These are phyloP conservation scores for Sporothrix humicola DNA, from an alignment of 2,329 filamentous ascomycete genomes.

Conservation along the genomic window DNA sequence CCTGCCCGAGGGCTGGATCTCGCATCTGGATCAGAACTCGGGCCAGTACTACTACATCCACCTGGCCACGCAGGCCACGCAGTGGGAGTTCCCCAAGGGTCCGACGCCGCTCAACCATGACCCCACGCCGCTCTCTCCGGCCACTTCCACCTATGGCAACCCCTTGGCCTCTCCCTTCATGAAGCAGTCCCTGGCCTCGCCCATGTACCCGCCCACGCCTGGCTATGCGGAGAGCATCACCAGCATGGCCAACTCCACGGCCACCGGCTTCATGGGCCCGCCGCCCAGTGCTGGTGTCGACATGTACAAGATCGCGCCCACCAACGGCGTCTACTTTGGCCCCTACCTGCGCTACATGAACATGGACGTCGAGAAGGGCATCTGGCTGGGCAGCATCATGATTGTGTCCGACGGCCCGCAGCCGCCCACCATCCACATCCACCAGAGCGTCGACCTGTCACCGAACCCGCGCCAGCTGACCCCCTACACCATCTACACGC, in stretches of 20 bases:
- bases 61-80: constrained; percentile 89
- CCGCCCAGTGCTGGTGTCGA: constrained; percentile 88
- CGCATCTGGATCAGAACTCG: constrained; percentile 91
- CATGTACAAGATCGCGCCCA: constrained; percentile 90
- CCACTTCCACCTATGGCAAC: constrained; percentile 76
- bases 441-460: constrained; percentile 86
- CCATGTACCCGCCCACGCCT: constrained; percentile 81
- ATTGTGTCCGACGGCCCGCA: constrained; percentile 89
- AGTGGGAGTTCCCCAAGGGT: constrained; percentile 98
- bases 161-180: constrained; percentile 72
- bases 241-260: constrained; percentile 75
- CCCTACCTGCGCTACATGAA: constrained; percentile 95
- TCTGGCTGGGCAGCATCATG: constrained; percentile 93
- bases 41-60: constrained; percentile 99
- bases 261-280: constrained; percentile 86
- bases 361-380: constrained; percentile 89
- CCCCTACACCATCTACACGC: constrained; percentile 79
- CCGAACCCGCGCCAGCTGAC: constrained; percentile 90
- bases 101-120: constrained; percentile 88
- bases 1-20: constrained; percentile 96
- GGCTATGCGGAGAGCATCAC: constrained; percentile 86
- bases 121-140: constrained; percentile 80
- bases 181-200: constrained; percentile 75
- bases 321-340: constrained; percentile 97
- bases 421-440: constrained; percentile 94